Evolutionary conservation across 805 yeast genomes (phyloP).

Genomic region (Nakazawaea holstii): DNA sequence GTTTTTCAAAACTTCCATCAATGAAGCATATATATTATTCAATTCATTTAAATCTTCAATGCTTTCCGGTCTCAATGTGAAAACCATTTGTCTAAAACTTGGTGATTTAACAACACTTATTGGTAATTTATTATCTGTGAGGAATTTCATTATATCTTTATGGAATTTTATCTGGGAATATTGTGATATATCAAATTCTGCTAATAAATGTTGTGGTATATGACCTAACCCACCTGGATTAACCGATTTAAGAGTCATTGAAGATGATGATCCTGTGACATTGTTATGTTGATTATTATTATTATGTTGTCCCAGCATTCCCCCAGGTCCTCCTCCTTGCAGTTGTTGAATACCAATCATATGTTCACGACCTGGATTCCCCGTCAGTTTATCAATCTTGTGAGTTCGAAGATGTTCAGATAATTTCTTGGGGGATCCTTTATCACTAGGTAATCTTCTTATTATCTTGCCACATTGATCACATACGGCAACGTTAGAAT

Average conservation of each 20-base stretch:
- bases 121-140: constrained; percentile 47
- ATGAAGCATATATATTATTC: constrained; percentile 36
- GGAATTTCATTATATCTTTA: constrained; percentile 42
- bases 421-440: constrained; percentile 55
- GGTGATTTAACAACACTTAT: constrained; percentile 42
- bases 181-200: constrained; percentile 32
- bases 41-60: constrained; percentile 41
- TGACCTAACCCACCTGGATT: constrained; percentile 10
- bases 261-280: neutral
- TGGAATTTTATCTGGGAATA: constrained; percentile 44
- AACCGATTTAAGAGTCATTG: constrained; percentile 6
- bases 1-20: constrained; percentile 34
- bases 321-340: neutral
- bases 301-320: neutral
- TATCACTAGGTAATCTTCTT: constrained; percentile 43
- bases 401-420: constrained; percentile 54
- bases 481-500: constrained; percentile 48
- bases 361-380: constrained; percentile 33
- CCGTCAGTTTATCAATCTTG: constrained; percentile 34
- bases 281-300: neutral
- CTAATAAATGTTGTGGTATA: constrained; percentile 11
- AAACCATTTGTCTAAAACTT: constrained; percentile 45
- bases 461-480: constrained; percentile 48
- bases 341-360: constrained; percentile 29
- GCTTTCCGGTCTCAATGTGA: constrained; percentile 44